Evolutionary conservation across 1,139 yeast genomes (phyloP).

Genomic region (Spathaspora sp.): DNA sequence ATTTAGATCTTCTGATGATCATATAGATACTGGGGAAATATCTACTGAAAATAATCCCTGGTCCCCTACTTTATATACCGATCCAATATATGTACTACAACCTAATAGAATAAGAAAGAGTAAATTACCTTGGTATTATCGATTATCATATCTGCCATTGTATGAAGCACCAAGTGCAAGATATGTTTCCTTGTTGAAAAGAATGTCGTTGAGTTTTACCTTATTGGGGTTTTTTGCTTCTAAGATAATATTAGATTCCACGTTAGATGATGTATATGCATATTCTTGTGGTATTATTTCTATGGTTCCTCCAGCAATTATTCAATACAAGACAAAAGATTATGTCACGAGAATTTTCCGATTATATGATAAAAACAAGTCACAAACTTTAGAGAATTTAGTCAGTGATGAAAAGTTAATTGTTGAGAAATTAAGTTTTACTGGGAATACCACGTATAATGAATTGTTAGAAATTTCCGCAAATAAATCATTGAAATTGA

Average conservation of each 20-base stretch:
- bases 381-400: constrained; percentile 66
- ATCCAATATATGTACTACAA: constrained; percentile 32
- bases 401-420: constrained; percentile 61
- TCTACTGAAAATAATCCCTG: constrained; percentile 46
- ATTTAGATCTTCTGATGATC: constrained; percentile 30
- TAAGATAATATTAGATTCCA: constrained; percentile 54
- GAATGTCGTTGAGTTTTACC: constrained; percentile 55
- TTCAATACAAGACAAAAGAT: constrained; percentile 59
- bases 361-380: constrained; percentile 59
- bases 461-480: constrained; percentile 53
- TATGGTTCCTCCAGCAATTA: constrained; percentile 47
- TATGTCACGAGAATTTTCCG: constrained; percentile 74
- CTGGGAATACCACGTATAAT: constrained; percentile 68
- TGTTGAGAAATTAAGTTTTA: constrained; percentile 64
- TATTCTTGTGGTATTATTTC: constrained; percentile 38
- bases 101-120: constrained; percentile 25
- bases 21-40: constrained; percentile 44
- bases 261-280: constrained; percentile 57
- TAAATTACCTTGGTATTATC: constrained; percentile 39
- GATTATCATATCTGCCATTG: constrained; percentile 54
- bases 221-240: constrained; percentile 56
- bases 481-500: constrained; percentile 42
- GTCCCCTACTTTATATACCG: constrained; percentile 46
- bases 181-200: constrained; percentile 54
- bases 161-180: constrained; percentile 58